Percentiles rank a stretch among this genome's conserved stretches.
phyloP scores from a whole-genome alignment of 2,329 filamentous ascomycete genomes.

The Leptosphaerulina australis region DNA sequence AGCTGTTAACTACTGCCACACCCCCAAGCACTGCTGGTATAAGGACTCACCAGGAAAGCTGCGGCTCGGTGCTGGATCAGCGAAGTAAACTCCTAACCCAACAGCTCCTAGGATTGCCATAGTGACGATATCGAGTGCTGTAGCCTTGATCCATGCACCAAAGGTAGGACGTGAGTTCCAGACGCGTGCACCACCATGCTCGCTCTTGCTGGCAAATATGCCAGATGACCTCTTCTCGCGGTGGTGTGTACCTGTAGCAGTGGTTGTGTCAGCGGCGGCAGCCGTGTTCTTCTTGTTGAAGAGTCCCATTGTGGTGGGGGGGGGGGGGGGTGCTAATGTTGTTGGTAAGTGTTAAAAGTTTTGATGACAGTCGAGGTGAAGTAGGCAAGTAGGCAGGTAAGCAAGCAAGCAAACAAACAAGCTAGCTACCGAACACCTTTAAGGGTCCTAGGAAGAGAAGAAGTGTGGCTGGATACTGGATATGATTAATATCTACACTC shows the following conservation, averaged over 20 bases:
- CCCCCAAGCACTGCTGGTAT: neutral
- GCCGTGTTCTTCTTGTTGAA: constrained; percentile 47
- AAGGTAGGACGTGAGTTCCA: constrained; percentile 60
- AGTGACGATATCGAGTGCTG: constrained; percentile 70
- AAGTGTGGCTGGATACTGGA: constrained; percentile 4
- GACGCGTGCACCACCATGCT: constrained; percentile 22
- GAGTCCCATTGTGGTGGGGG: constrained; percentile 43
- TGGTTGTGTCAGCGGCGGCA: constrained; percentile 45
- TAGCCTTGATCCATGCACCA: constrained; percentile 72
- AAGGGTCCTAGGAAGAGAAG: neutral
- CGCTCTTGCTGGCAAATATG: constrained; percentile 30
- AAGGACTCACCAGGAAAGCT: constrained; percentile 61
- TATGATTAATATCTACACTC: neutral
- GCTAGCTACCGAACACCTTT: constrained; percentile 8
- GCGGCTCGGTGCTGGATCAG: constrained; percentile 68
- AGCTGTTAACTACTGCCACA: neutral
- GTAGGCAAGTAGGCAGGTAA: constrained; percentile 7
- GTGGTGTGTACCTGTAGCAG: constrained; percentile 38
- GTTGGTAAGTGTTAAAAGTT: constrained; percentile 2
- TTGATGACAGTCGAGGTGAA: constrained; percentile 3
- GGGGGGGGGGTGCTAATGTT: constrained; percentile 10
- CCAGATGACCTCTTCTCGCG: constrained; percentile 40
- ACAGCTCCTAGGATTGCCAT: constrained; percentile 70
- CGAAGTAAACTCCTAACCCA: constrained; percentile 70
- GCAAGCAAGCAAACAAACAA: constrained; percentile 9